Conservation (phyloP, 495 filamentous ascomycete species). For the Lasiosphaeria ovina region DNA sequence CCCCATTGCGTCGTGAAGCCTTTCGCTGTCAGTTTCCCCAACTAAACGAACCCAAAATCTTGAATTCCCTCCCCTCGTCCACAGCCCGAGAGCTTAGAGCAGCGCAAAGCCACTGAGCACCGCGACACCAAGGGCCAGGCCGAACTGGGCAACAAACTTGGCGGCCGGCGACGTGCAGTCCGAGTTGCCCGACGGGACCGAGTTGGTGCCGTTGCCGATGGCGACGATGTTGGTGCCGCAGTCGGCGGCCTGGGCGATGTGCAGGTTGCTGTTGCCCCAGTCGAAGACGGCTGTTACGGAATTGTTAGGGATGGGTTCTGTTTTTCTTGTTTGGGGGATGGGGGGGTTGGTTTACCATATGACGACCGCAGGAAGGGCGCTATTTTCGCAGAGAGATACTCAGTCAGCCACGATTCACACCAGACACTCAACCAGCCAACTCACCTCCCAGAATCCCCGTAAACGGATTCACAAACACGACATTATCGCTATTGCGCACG, state of each 20-base stretch:
- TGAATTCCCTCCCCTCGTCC: too few species aligned
- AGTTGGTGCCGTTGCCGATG: constrained; percentile 25
- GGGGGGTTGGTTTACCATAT: constrained; percentile 7
- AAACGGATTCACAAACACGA: neutral
- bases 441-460: constrained; percentile 1
- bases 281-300: constrained; percentile 19
- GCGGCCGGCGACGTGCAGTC: neutral
- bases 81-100: neutral
- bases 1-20: too few species aligned
- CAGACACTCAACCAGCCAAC: neutral
- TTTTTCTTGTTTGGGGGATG: neutral
- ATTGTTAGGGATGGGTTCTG: neutral
- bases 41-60: too few species aligned
- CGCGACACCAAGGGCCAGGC: neutral
- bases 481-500: constrained; percentile 7
- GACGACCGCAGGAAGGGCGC: constrained; percentile 16
- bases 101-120: neutral
- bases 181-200: constrained; percentile 17
- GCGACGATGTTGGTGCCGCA: constrained; percentile 34
- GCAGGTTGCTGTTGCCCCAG: constrained; percentile 22
- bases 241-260: constrained; percentile 25
- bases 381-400: neutral
- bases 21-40: too few species aligned
- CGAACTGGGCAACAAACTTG: neutral
- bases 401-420: neutral